These are phyloP conservation scores for Septoria petroselini DNA, from an alignment of 2,329 filamentous ascomycete species.

Conservation along the genomic window DNA sequence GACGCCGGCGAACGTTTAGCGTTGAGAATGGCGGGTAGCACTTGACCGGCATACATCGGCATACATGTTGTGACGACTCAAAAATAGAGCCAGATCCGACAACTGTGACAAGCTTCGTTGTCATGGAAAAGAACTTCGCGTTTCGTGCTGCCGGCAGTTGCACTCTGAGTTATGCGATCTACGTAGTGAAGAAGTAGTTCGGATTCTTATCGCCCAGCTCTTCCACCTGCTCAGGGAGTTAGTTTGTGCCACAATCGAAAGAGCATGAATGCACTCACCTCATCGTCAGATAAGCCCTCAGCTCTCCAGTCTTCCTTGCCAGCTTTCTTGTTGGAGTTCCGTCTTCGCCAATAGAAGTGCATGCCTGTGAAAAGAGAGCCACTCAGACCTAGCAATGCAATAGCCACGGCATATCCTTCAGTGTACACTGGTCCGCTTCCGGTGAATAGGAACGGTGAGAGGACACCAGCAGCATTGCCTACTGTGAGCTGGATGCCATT, in stretches of 20 bases:
- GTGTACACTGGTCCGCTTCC: slow-evolving; percentile 13
- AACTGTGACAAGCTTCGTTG: too few species aligned
- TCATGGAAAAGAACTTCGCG: too few species aligned
- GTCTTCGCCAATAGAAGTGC: slow-evolving; percentile 11
- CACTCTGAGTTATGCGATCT: background rate
- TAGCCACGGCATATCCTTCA: slow-evolving; percentile 13
- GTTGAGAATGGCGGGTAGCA: too few species aligned
- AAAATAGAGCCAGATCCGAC: too few species aligned
- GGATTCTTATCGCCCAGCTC: slow-evolving; percentile 13
- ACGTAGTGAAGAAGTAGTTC: slow-evolving; percentile 12
- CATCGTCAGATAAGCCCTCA: slow-evolving; percentile 11
- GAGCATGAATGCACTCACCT: slow-evolving; percentile 8
- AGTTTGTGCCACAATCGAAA: background rate
- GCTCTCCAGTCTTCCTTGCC: slow-evolving; percentile 19
- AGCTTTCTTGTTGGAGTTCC: slow-evolving; percentile 8
- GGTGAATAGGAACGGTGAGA: slow-evolving; percentile 16
- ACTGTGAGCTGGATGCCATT: slow-evolving; percentile 19
- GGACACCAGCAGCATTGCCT: slow-evolving; percentile 15
- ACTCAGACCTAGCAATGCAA: slow-evolving; percentile 21
- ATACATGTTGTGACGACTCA: too few species aligned
- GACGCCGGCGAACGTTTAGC: too few species aligned
- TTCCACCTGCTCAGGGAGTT: slow-evolving; percentile 1
- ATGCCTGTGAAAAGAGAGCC: slow-evolving; percentile 17
- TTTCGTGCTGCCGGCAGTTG: too few species aligned
- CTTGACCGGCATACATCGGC: too few species aligned